Evolutionary conservation across 1,284 basidiomycete species (phyloP), one percentile per base, ranked within the genome.

Genomic region (Wallemia mellicola): DNA sequence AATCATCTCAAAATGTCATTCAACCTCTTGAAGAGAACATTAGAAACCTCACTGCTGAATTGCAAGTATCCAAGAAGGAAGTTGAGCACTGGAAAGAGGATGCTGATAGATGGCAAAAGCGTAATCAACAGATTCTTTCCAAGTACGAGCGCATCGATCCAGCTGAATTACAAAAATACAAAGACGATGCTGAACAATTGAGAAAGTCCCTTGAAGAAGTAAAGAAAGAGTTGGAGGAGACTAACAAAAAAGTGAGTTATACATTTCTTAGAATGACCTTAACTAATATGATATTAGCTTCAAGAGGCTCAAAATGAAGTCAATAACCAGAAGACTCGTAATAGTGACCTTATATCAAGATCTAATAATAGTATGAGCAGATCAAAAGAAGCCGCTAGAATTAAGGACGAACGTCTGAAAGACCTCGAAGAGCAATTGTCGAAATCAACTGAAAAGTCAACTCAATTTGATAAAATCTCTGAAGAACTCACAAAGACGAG

Each of bases 51-150:
- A 75, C 78, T 58, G 84, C 84, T 5, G 86, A 91, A 65, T 71
- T 87, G 9, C 79, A 82, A 61, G 77, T 82, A 1, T 76, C 77
- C 59, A 77, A 79, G 63, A 75, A 73, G 24, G 83, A 86, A 61
- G 74, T 89, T 62, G 71, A 73, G 38, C 76, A 81, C 11, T 73
- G 88, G 27, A 82, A 87, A 67, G 80, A 79, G 59, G 86, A 91
- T 70, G 82, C 77, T 64, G 77, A 76, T 56, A 78, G 78, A 62
- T 91, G 87, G 86, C 84, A 89, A 70, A 79, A 82, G 59, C 79
- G 88, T 15, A 86, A 86, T 63, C 70, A 78, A 26, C 82, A 85
- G 61, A 73, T 91, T 28, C 73, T 92, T 58, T 80, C 76, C 70
- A 86, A 87, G n/a, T 48, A 48, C 19, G 38, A 48, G n/a, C 38